Base-by-base conservation (phyloP, 1,284 basidiomycete species). In the Kwoniella shivajii region DNA sequence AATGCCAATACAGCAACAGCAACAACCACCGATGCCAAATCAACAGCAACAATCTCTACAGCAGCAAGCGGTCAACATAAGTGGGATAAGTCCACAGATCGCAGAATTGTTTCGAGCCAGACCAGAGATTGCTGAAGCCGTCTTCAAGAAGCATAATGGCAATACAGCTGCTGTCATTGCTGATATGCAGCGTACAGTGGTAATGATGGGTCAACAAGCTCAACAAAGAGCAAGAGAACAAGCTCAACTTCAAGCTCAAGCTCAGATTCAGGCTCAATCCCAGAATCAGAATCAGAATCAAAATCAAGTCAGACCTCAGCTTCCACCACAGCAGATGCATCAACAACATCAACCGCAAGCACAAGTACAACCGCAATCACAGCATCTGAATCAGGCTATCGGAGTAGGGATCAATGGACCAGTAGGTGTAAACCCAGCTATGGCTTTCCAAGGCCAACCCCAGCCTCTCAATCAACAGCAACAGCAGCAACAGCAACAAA, bases 111-210 rank as follows among this genome's bases (percentile, higher is more conserved):
- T 61, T 36, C 44, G 43, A 20, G 27, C 34, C 4, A 47, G 56
- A 27, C 56, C 59, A 14, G 59, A 57, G 4, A 9, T 61, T 18
- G 55, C 51, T 14, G 31, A 43, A 24, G 20, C 42, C 13, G 39
- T 61, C 3, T 13, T 61, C 34, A 55, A 51, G 33, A 61, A 61
- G 33, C 56, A 57, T 26, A 39, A 34, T 31, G 47, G 42, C 13
- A 50, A 57, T n/a, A 13, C 33, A 6, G 50, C 31, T 36, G 44
- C 38, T 11, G 52, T 52, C 4, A 41, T 61, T 36, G 46, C 36
- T 13, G 59, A 61, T 22, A 18, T 62, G 26, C 43, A 52, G n/a
- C 37, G 54, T 29, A 49, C 49, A 4, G 24, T 57, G n/a, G 30
- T 38, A 9, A 31, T 49, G n/a, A 49, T 56, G 37, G 43, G 38